phyloP scores from a whole-genome alignment of 371 early-diverging fungal species.

The Rhizopus arrhizus region DNA sequence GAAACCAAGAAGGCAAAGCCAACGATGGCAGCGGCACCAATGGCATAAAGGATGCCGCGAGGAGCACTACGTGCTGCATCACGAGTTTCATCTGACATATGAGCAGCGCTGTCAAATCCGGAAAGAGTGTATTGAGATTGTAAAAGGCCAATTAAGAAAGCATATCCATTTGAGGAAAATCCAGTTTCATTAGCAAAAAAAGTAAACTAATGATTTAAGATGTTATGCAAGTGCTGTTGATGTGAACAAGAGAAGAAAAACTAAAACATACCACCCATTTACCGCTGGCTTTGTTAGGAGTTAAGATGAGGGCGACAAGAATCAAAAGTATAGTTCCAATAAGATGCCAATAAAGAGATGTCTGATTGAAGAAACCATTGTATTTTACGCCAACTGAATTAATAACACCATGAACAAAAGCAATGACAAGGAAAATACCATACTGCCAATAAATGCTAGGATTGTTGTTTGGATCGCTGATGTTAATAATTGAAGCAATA shows the following conservation, averaged over 20 bases:
- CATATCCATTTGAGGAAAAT: conserved; percentile 44
- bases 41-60: conserved; percentile 61
- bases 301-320: conserved; percentile 55
- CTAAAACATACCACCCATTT: conserved; percentile 44
- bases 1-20: conserved; percentile 47
- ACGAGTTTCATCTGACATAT: conserved; percentile 78
- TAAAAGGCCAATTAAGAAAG: conserved; percentile 50
- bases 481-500: conserved; percentile 47
- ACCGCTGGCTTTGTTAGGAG: conserved; percentile 47
- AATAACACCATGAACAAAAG: conserved; percentile 57
- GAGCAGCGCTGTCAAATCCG: conserved; percentile 78
- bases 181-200: conserved; percentile 51
- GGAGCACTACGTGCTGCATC: conserved; percentile 68
- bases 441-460: conserved; percentile 48
- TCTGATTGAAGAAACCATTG: conserved; percentile 58
- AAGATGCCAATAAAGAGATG: conserved; percentile 65
- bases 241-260: background rate
- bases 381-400: conserved; percentile 58
- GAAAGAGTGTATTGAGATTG: conserved; percentile 59
- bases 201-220: conserved; percentile 27
- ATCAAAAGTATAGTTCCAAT: conserved; percentile 61
- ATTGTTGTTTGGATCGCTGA: conserved; percentile 37
- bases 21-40: conserved; percentile 46
- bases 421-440: conserved; percentile 49
- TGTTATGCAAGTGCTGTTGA: background rate